Conservation (phyloP, 495 filamentous ascomycete genomes). For the Cairneyella variabilis region DNA sequence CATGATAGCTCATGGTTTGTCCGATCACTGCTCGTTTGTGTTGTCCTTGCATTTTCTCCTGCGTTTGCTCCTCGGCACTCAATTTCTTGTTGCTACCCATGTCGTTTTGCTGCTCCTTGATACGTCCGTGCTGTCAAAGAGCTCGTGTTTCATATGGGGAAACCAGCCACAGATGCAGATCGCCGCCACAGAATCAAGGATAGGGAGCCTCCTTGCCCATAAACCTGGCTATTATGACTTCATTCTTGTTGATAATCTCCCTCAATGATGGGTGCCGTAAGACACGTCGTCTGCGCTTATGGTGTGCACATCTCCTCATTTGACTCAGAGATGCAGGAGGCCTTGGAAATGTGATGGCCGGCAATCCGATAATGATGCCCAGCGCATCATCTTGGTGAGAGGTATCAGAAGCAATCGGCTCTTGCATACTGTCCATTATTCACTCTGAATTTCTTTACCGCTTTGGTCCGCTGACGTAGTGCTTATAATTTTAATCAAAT, state of each 20-base stretch:
- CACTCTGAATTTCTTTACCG: neutral
- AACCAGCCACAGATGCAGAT: conserved; percentile 8
- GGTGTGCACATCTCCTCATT: neutral
- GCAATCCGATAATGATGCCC: neutral
- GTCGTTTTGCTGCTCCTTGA: neutral
- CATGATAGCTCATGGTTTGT: neutral
- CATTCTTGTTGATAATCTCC: neutral
- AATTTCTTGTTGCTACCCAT: neutral
- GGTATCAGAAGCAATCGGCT: neutral
- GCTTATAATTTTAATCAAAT: neutral
- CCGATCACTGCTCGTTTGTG: neutral
- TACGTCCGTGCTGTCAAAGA: neutral
- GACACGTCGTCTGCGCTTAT: neutral
- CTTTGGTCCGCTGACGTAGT: neutral
- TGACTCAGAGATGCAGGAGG: neutral
- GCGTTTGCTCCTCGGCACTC: neutral
- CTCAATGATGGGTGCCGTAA: neutral
- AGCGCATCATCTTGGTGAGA: neutral
- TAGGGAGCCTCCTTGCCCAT: neutral
- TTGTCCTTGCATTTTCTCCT: neutral
- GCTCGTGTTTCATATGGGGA: conserved; percentile 7
- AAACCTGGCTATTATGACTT: conserved; percentile 9
- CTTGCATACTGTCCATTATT: neutral
- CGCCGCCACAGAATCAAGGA: conserved; percentile 16
- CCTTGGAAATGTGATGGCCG: neutral